A percentile compares a stretch with the other conserved stretches of the same genome.
These are phyloP conservation scores for Selenicereus undatus DNA, from an alignment of 148 eudicot species.

Conservation along the genomic window DNA sequence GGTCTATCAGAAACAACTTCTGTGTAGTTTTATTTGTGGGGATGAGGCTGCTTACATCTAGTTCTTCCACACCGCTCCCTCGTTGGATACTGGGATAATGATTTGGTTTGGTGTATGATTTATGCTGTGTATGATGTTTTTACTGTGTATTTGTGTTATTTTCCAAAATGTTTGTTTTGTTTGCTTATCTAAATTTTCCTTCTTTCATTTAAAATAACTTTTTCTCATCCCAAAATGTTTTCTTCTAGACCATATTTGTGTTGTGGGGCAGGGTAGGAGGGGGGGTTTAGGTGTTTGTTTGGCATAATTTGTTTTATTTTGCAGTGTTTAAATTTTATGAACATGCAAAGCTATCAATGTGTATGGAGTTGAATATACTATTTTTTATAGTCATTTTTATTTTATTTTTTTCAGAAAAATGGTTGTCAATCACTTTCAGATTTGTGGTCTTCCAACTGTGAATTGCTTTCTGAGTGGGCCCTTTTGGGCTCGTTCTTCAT, in stretches of 20 bases:
- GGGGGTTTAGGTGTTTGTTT: neutral
- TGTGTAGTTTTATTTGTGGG: neutral
- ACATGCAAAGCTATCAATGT: neutral
- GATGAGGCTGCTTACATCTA: neutral
- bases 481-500: neutral
- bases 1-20: neutral
- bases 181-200: neutral
- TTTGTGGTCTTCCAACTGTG: neutral
- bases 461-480: neutral
- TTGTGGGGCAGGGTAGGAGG: neutral
- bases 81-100: neutral
- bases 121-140: neutral
- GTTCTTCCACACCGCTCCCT: neutral
- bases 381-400: no score
- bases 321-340: neutral
- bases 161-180: neutral
- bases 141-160: neutral
- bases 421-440: neutral
- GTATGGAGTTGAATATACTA: neutral
- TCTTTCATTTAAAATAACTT: neutral
- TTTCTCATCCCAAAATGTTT: no score
- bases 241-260: no score
- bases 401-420: neutral
- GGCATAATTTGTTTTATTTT: neutral
- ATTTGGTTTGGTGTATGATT: neutral